Conservation (phyloP, 2,329 filamentous ascomycete genomes). For the Celoporthe dispersa region DNA sequence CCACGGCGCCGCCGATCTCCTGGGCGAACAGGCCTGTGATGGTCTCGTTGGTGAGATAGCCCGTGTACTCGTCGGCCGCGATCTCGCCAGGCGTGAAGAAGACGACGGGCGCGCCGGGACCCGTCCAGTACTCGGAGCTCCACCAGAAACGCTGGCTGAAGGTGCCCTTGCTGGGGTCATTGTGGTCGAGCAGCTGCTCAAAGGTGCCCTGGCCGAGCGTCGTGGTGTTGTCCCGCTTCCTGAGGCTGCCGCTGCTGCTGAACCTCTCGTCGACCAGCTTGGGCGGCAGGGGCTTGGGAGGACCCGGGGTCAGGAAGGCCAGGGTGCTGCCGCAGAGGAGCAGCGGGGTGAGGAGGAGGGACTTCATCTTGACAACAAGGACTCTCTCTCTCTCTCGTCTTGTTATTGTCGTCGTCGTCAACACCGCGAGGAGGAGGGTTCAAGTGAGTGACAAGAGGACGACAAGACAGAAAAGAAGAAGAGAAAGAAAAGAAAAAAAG, state of each 20-base stretch:
- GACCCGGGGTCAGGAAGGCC: background rate
- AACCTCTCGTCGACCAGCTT: conserved; percentile 35
- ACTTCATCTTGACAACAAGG: conserved; percentile 36
- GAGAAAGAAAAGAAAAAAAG: background rate
- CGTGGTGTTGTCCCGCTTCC: conserved; percentile 28
- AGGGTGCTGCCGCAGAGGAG: conserved; percentile 35
- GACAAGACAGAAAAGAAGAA: background rate
- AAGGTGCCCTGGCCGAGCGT: conserved; percentile 40
- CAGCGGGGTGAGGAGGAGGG: conserved; percentile 24
- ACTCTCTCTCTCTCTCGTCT: no score
- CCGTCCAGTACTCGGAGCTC: conserved; percentile 45
- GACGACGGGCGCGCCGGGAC: conserved; percentile 45
- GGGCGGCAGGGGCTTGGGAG: conserved; percentile 35
- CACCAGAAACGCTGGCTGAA: conserved; percentile 50
- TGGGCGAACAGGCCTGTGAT: conserved; percentile 45
- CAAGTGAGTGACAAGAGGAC: background rate
- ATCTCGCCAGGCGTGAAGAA: conserved; percentile 48
- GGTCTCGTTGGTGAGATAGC: conserved; percentile 48
- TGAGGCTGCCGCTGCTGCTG: conserved; percentile 21
- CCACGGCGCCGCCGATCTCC: conserved; percentile 45
- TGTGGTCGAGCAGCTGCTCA: conserved; percentile 48
- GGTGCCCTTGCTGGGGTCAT: conserved; percentile 44
- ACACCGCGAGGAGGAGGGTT: background rate
- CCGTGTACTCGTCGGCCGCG: conserved; percentile 41
- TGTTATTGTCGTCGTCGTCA: background rate